Conservation (phyloP, 257 asterid genomes). For the Anisodus acutangulus region DNA sequence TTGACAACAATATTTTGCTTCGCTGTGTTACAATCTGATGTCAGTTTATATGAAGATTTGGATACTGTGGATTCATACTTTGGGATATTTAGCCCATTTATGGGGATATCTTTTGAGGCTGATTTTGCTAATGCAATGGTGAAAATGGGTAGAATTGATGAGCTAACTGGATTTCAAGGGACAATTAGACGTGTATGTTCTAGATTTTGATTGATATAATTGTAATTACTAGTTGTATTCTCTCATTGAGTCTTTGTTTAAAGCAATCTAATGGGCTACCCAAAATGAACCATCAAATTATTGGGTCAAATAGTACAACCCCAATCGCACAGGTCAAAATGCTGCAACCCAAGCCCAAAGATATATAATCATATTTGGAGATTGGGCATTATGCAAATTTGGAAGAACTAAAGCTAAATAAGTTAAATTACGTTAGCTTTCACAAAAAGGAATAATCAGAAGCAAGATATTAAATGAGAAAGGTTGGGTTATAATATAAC, state of each 20-base stretch:
- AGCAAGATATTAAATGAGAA: too few relatives aligned
- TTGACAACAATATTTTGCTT: constrained; percentile 64
- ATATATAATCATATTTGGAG: not conserved
- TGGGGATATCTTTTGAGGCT: constrained; percentile 61
- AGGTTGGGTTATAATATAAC: too few relatives aligned
- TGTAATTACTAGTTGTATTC: not conserved
- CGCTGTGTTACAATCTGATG: constrained; percentile 79
- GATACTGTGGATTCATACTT: constrained; percentile 80
- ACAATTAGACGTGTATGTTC: constrained; percentile 69
- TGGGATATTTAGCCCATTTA: constrained; percentile 44
- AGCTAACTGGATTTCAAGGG: constrained; percentile 62
- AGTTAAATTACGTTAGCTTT: too few relatives aligned
- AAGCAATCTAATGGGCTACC: not conserved
- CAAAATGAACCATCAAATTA: too few relatives aligned
- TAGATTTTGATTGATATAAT: constrained; percentile 42
- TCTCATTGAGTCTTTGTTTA: not conserved
- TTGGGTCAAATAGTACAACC: too few relatives aligned
- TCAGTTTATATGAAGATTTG: constrained; percentile 61
- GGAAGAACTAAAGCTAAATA: not conserved
- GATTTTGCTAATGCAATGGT: constrained; percentile 72
- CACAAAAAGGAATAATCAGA: too few relatives aligned
- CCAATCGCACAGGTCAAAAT: too few relatives aligned
- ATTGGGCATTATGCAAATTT: not conserved
- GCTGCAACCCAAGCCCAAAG: too few relatives aligned
- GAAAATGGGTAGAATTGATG: constrained; percentile 79